phyloP scores from a whole-genome alignment of 2,329 filamentous ascomycete species.

The Fusarium mangiferae region DNA sequence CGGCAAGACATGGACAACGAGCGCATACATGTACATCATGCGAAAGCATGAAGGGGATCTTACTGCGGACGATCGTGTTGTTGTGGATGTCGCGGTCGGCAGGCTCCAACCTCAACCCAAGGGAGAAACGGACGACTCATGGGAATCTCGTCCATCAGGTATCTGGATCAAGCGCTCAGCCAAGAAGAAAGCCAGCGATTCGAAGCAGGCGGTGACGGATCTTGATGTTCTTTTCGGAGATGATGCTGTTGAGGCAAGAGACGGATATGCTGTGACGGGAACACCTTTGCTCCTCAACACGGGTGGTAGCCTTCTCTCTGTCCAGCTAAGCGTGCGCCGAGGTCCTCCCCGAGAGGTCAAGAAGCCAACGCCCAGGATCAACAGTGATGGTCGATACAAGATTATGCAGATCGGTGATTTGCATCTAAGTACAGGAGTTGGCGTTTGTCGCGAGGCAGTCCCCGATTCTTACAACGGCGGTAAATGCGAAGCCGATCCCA shows the following conservation, averaged over 20 bases:
- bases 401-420: constrained; percentile 97
- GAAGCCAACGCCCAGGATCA: constrained; percentile 80
- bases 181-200: constrained; percentile 79
- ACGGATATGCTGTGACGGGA: constrained; percentile 83
- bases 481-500: constrained; percentile 88
- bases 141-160: constrained; percentile 81
- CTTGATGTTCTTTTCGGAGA: constrained; percentile 90
- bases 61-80: constrained; percentile 76
- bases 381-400: constrained; percentile 93
- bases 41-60: constrained; percentile 89
- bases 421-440: constrained; percentile 90
- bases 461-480: constrained; percentile 77
- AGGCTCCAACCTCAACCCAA: constrained; percentile 71
- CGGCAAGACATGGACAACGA: constrained; percentile 76
- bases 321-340: constrained; percentile 81
- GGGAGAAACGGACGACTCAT: constrained; percentile 66
- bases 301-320: constrained; percentile 69
- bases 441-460: constrained; percentile 85
- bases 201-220: constrained; percentile 77
- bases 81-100: constrained; percentile 81
- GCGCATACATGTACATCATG: constrained; percentile 83
- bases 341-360: constrained; percentile 72
- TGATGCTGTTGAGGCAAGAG: constrained; percentile 89
- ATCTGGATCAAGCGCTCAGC: constrained; percentile 84
- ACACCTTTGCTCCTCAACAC: constrained; percentile 77